Evolutionary conservation across 495 filamentous ascomycete species (phyloP).

Genomic region (Penicillium roqueforti): DNA sequence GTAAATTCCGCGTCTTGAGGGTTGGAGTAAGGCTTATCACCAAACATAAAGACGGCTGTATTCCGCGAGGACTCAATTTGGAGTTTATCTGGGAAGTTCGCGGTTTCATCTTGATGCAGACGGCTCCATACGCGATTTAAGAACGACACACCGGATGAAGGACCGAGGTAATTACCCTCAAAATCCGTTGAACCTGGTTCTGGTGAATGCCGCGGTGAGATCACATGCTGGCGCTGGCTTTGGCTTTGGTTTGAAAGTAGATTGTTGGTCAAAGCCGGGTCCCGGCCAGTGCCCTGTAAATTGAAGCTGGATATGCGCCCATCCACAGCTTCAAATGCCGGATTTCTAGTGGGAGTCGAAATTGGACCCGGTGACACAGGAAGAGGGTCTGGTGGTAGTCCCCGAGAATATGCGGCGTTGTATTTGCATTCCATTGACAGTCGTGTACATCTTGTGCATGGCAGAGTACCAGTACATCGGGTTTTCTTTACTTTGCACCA

Average conservation of each 20-base stretch:
- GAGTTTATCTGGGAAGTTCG: conserved; percentile 30
- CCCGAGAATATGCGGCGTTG: conserved; percentile 43
- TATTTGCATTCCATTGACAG: conserved; percentile 41
- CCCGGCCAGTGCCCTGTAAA: conserved; percentile 11
- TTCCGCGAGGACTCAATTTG: conserved; percentile 36
- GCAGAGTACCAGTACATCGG: conserved; percentile 43
- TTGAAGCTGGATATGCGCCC: conserved; percentile 7
- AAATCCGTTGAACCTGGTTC: conserved; percentile 45
- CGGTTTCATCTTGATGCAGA: conserved; percentile 39
- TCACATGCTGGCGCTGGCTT: conserved; percentile 7
- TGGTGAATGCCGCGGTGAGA: conserved; percentile 36
- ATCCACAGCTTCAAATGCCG: conserved; percentile 6
- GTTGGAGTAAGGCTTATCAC: conserved; percentile 40
- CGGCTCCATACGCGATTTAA: conserved; percentile 46
- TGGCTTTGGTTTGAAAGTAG: conserved; percentile 2
- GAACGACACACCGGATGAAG: conserved; percentile 44
- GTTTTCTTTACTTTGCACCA: conserved; percentile 47
- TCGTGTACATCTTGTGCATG: conserved; percentile 39
- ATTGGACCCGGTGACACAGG: conserved; percentile 24
- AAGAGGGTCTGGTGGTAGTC: conserved; percentile 40
- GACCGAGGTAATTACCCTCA: conserved; percentile 46
- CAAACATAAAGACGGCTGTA: conserved; percentile 43
- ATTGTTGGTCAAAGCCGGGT: conserved; percentile 5
- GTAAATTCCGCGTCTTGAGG: conserved; percentile 28
- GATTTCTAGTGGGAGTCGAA: neutral